phyloP scores from a whole-genome alignment of 441 rosid genomes.

The Euphorbia celastroides region DNA sequence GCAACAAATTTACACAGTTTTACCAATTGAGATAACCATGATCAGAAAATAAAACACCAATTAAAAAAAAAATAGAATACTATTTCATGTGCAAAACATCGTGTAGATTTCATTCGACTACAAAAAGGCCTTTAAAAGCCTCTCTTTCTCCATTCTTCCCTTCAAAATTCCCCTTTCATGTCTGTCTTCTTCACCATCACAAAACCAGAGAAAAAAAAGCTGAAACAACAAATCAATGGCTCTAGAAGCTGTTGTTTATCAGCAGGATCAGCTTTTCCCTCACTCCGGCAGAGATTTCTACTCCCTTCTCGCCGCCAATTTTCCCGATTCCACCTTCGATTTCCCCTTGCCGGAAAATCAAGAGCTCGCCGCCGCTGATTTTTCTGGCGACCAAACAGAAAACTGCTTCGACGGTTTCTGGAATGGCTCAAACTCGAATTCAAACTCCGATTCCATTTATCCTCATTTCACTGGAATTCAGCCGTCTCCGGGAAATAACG shows the following conservation, averaged over 20 bases:
- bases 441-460: conserved; percentile 21
- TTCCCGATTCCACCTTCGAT: conserved; percentile 28
- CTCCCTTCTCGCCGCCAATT: conserved; percentile 31
- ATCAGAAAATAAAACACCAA: no score
- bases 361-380: conserved; percentile 22
- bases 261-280: conserved; percentile 38
- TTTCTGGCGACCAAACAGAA: conserved; percentile 39
- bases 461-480: conserved; percentile 23
- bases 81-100: conserved; percentile 33
- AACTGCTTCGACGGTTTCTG: conserved; percentile 29
- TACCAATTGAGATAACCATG: no score
- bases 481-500: conserved; percentile 3
- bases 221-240: conserved; percentile 36
- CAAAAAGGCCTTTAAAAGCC: conserved; percentile 34
- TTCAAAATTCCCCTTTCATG: neutral
- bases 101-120: conserved; percentile 24
- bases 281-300: conserved; percentile 40
- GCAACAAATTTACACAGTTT: no score
- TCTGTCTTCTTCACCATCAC: neutral
- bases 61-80: conserved; percentile 10
- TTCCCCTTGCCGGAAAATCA: conserved; percentile 11
- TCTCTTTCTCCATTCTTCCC: conserved; percentile 16
- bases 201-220: neutral
- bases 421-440: conserved; percentile 21
- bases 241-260: conserved; percentile 56